phyloP scores from a whole-genome alignment of 163 green algal species.

The Scenedesmus sp. region DNA sequence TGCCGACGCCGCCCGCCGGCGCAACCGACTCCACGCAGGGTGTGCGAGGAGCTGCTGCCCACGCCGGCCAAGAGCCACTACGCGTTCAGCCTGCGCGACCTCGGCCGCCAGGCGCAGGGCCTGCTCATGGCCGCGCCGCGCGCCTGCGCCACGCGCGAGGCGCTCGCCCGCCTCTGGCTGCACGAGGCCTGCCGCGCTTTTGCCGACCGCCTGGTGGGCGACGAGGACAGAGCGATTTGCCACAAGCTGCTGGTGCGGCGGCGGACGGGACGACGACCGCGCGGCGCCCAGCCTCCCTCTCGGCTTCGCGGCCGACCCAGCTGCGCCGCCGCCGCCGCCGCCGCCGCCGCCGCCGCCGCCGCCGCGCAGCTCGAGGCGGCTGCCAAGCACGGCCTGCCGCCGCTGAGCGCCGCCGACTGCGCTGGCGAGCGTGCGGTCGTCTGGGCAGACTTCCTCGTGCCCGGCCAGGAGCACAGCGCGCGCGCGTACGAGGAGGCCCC shows the following conservation, averaged over 20 bases:
- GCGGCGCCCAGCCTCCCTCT: too few species aligned
- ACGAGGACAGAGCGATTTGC: conserved; percentile 82
- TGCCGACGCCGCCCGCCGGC: too few species aligned
- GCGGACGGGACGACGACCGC: too few species aligned
- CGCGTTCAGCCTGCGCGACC: conserved; percentile 91
- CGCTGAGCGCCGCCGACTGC: conserved; percentile 62
- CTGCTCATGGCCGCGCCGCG: conserved; percentile 74
- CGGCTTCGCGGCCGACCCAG: too few species aligned
- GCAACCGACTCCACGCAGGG: conserved; percentile 50
- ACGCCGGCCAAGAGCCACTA: conserved; percentile 90
- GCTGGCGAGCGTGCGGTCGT: conserved; percentile 70
- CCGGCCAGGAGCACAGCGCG: conserved; percentile 53
- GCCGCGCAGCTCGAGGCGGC: conserved; percentile 63
- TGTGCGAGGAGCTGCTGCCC: conserved; percentile 84
- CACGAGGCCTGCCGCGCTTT: conserved; percentile 88
- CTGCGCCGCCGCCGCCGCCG: too few species aligned
- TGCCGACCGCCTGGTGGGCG: conserved; percentile 81
- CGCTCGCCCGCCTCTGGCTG: conserved; percentile 80
- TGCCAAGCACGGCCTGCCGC: conserved; percentile 61
- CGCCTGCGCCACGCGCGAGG: conserved; percentile 62
- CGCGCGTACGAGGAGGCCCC: conserved; percentile 74
- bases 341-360: too few species aligned
- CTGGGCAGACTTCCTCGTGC: conserved; percentile 78
- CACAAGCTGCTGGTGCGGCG: conserved; percentile 66
- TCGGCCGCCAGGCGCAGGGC: conserved; percentile 82